A percentile compares a stretch with the other conserved stretches of the same genome.
Conservation (phyloP, 352 stramenopile species). For the Plasmopara viticola region DNA sequence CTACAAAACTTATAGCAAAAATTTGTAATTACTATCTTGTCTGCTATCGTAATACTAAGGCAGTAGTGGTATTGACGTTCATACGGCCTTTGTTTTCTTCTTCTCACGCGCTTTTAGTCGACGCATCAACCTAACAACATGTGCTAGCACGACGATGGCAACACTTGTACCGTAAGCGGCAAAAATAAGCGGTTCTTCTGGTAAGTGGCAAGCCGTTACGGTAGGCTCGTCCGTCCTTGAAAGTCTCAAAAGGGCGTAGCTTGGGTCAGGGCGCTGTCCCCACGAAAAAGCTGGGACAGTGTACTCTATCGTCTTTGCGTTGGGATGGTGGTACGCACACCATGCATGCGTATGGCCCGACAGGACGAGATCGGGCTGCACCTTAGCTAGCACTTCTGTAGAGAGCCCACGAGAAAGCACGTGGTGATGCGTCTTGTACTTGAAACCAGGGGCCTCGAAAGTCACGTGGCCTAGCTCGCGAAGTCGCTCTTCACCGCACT, state of each 20-base stretch:
- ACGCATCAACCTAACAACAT: constrained; percentile 8
- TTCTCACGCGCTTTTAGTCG: constrained; percentile 4
- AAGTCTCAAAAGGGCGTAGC: constrained; percentile 54
- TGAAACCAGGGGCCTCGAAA: constrained; percentile 67
- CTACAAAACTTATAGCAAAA: no score
- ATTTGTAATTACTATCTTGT: no score
- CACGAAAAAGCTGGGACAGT: constrained; percentile 74
- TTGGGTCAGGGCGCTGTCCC: constrained; percentile 71
- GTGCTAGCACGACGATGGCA: constrained; percentile 12
- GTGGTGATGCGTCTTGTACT: constrained; percentile 58
- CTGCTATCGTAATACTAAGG: no score
- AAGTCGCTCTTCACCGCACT: constrained; percentile 42
- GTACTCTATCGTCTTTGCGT: constrained; percentile 31
- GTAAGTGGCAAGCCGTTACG: constrained; percentile 30
- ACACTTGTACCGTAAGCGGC: constrained; percentile 23
- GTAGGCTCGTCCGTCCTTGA: not conserved
- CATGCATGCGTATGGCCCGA: constrained; percentile 74
- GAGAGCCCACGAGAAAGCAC: constrained; percentile 59
- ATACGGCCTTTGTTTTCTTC: constrained; percentile 17
- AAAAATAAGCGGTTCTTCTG: constrained; percentile 34
- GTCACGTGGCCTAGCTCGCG: constrained; percentile 59
- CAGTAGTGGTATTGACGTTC: not conserved
- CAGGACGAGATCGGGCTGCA: constrained; percentile 49
- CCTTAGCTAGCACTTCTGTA: constrained; percentile 34
- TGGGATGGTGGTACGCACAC: constrained; percentile 42